Evolutionary conservation across 2,329 filamentous ascomycete genomes (phyloP).

Genomic region (Talaromyces sp.): DNA sequence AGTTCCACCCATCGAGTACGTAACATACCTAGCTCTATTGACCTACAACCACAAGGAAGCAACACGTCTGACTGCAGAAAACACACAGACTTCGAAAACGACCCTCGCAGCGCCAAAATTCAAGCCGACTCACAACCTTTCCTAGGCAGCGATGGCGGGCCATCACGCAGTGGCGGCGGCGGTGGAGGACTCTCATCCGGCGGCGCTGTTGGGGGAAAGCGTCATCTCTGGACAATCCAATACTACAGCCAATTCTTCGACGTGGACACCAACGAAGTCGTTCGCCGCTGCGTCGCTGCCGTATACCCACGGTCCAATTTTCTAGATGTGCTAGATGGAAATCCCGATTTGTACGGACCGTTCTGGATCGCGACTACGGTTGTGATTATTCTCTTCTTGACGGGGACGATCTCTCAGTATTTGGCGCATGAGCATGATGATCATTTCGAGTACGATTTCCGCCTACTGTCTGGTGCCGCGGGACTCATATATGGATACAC

Average conservation of each 20-base stretch:
- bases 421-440: slow-evolving; percentile 63
- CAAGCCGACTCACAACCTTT: slow-evolving; percentile 51
- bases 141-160: slow-evolving; percentile 42
- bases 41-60: neutral
- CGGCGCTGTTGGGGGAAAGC: slow-evolving; percentile 53
- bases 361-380: slow-evolving; percentile 99
- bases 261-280: slow-evolving; percentile 86
- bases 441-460: slow-evolving; percentile 89
- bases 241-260: slow-evolving; percentile 99
- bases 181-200: slow-evolving; percentile 21
- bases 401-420: slow-evolving; percentile 92
- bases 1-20: slow-evolving; percentile 88
- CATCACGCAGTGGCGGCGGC: slow-evolving; percentile 37
- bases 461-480: slow-evolving; percentile 79
- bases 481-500: slow-evolving; percentile 96
- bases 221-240: slow-evolving; percentile 83
- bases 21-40: slow-evolving; percentile 15
- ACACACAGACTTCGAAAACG: slow-evolving; percentile 64
- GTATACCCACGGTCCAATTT: slow-evolving; percentile 91
- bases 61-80: neutral
- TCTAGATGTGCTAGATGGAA: slow-evolving; percentile 93
- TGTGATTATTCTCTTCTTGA: slow-evolving; percentile 89
- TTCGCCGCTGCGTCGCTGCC: slow-evolving; percentile 82
- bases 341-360: slow-evolving; percentile 92
- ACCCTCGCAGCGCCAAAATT: slow-evolving; percentile 49